These are phyloP conservation scores for Fusarium sterilihyphosum DNA, from an alignment of 2,329 filamentous ascomycete species.

Conservation along the genomic window DNA sequence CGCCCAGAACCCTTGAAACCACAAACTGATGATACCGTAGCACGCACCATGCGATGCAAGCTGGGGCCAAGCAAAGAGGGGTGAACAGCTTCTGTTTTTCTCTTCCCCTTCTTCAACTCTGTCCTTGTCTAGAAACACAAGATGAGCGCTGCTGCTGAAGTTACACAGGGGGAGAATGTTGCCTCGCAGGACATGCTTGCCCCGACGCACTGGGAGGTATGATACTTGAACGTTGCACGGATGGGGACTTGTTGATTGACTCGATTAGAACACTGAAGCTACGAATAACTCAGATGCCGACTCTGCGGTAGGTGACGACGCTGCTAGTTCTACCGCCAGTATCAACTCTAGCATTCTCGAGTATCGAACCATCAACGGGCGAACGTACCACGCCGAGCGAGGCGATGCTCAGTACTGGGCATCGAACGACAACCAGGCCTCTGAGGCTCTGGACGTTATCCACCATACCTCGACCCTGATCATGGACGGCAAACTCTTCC, in stretches of 20 bases:
- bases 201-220: slow-evolving; percentile 33
- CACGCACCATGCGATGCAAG: background rate
- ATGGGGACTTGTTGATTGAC: background rate
- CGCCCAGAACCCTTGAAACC: background rate
- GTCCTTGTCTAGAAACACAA: accelerated
- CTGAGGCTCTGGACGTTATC: slow-evolving; percentile 29
- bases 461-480: slow-evolving; percentile 27
- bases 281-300: slow-evolving; percentile 8
- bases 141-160: slow-evolving; percentile 1
- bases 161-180: background rate
- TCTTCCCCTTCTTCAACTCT: no score
- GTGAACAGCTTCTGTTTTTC: background rate
- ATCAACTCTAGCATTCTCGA: slow-evolving; percentile 36
- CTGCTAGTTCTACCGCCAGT: slow-evolving; percentile 20
- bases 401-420: slow-evolving; percentile 36
- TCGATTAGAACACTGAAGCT: slow-evolving; percentile 3
- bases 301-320: slow-evolving; percentile 22
- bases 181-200: slow-evolving; percentile 9
- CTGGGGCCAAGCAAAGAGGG: slow-evolving; percentile 3
- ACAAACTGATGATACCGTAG: background rate
- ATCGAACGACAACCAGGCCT: slow-evolving; percentile 30
- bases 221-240: accelerated
- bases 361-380: slow-evolving; percentile 34
- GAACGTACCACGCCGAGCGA: slow-evolving; percentile 33
- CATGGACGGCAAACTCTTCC: slow-evolving; percentile 24